Evolutionary conservation across 78 protist genomes (phyloP).

Genomic region (Chrysochromulina parva): DNA sequence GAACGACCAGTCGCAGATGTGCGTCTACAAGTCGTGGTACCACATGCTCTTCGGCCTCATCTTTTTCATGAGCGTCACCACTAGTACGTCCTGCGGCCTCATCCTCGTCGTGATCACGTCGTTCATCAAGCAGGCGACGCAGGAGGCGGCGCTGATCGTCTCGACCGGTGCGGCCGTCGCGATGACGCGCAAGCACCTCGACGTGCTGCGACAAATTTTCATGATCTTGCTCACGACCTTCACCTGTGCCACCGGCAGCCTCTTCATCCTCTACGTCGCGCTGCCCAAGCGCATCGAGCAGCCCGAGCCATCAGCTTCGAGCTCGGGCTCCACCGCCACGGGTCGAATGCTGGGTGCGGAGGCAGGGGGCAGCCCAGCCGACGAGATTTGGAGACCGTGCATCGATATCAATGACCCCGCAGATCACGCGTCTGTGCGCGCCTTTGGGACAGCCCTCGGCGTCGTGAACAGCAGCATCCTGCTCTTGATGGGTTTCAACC

Average conservation of each 20-base stretch:
- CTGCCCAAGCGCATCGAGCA: background rate
- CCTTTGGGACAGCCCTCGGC: background rate
- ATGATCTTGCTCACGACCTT: background rate
- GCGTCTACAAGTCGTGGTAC: background rate
- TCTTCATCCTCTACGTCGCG: constrained; percentile 2
- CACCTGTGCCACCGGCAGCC: background rate
- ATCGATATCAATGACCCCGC: background rate
- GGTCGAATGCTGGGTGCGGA: background rate
- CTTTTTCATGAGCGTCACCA: background rate
- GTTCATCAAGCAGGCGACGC: constrained; percentile 21
- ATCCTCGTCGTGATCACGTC: background rate
- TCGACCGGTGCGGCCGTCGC: constrained; percentile 20
- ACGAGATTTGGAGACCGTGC: background rate
- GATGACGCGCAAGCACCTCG: background rate
- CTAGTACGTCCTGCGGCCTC: background rate
- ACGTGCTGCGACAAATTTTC: background rate
- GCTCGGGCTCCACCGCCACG: too few species aligned
- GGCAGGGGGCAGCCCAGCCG: background rate
- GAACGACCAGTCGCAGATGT: background rate
- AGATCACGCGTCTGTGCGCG: background rate
- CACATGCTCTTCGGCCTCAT: background rate
- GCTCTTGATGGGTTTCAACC: background rate
- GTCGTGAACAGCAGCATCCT: background rate
- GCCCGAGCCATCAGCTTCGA: background rate
- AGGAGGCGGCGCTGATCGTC: constrained; percentile 5